Conservation (phyloP, 2,329 filamentous ascomycete genomes). For the Aspergillus brasiliensis region DNA sequence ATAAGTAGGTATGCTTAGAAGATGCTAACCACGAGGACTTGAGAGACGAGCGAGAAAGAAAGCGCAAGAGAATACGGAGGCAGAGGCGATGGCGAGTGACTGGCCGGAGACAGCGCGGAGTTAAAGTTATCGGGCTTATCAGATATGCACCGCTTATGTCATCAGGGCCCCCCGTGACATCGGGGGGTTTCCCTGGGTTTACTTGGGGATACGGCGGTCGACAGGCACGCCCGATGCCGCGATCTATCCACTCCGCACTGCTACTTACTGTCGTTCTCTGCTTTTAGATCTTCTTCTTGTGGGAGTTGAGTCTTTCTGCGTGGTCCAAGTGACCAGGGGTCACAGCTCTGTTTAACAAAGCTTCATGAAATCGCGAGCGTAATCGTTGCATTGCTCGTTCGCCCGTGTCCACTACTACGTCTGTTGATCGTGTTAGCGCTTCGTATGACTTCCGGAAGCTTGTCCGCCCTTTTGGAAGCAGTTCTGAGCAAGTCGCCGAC, state of each 20-base stretch:
- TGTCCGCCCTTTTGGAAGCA: slow-evolving; percentile 32
- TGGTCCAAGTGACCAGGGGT: not conserved
- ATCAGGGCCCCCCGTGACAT: not conserved
- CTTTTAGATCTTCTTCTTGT: not conserved
- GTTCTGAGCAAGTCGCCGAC: slow-evolving; percentile 36
- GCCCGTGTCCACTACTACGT: not conserved
- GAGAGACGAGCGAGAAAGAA: not conserved
- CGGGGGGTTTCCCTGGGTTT: not conserved
- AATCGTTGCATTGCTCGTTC: not conserved
- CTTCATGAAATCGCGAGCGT: not conserved
- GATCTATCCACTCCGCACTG: not conserved
- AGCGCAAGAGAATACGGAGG: no score
- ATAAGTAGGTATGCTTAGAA: not conserved
- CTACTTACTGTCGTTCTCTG: not conserved
- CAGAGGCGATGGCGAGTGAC: not conserved
- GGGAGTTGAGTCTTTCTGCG: not conserved
- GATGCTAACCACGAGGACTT: not conserved
- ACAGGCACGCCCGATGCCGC: not conserved
- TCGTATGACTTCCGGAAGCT: slow-evolving; percentile 28
- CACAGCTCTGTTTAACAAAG: not conserved
- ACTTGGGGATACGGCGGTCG: not conserved
- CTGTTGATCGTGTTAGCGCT: slow-evolving; percentile 4
- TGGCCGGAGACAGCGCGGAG: slow-evolving; percentile 6
- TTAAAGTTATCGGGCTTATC: slow-evolving; percentile 6
- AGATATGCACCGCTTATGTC: not conserved